Percentiles rank a stretch among this genome's conserved stretches.
Conservation (phyloP, 2,329 filamentous ascomycete species). For the Bretziella fagacearum region DNA sequence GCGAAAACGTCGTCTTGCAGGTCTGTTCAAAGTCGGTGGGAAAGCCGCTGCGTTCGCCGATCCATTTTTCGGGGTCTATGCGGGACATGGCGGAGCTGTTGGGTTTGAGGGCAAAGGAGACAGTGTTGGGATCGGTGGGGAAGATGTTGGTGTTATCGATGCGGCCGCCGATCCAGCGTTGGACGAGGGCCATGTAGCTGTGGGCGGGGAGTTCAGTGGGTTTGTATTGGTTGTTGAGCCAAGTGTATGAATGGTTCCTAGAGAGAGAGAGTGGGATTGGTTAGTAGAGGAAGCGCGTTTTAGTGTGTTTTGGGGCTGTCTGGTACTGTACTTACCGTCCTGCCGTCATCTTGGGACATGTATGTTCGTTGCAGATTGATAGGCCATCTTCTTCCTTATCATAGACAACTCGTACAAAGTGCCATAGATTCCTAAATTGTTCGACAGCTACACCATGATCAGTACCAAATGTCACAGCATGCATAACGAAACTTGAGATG, state of each 20-base stretch:
- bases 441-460: constrained; percentile 47
- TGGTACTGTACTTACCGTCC: constrained; percentile 45
- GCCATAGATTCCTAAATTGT: constrained; percentile 64
- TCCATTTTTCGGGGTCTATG: constrained; percentile 40
- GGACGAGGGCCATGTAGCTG: constrained; percentile 69
- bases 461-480: background rate
- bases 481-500: background rate
- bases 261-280: constrained; percentile 3
- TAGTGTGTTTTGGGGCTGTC: background rate
- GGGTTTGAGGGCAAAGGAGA: constrained; percentile 37
- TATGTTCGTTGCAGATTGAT: constrained; percentile 58
- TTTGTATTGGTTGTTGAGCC: constrained; percentile 60
- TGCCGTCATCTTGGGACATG: constrained; percentile 73
- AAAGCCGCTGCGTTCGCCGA: constrained; percentile 68
- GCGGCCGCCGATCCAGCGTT: constrained; percentile 75
- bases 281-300: background rate
- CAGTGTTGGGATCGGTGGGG: constrained; percentile 50
- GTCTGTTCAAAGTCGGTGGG: constrained; percentile 60
- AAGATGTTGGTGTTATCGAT: constrained; percentile 64
- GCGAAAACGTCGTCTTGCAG: constrained; percentile 67
- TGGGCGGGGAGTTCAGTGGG: constrained; percentile 66
- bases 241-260: constrained; percentile 63
- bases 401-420: constrained; percentile 64
- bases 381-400: constrained; percentile 53
- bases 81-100: constrained; percentile 30